These are phyloP conservation scores for Macrophomina pseudophaseolina DNA, from an alignment of 2,329 filamentous ascomycete species.

Conservation along the genomic window DNA sequence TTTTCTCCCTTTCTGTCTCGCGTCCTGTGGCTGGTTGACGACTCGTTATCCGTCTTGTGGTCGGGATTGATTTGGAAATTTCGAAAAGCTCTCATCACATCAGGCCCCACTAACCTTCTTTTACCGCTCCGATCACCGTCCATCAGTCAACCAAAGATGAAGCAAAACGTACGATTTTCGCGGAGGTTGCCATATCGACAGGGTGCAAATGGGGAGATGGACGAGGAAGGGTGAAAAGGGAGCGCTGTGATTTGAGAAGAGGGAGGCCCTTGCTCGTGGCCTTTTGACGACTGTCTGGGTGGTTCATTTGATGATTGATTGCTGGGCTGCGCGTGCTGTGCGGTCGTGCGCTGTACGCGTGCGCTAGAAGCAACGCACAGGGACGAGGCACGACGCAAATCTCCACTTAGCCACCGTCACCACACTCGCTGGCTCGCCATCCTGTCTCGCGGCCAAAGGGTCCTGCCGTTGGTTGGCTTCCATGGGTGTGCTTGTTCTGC, in stretches of 20 bases:
- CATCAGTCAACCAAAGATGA: background rate
- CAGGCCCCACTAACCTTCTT: conserved; percentile 23
- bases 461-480: background rate
- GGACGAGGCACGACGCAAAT: background rate
- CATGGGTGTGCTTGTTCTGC: background rate
- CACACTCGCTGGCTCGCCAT: background rate
- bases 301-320: background rate
- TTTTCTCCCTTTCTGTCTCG: background rate
- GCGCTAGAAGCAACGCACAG: background rate
- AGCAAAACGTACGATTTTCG: conserved; percentile 17
- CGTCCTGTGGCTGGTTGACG: background rate
- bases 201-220: background rate
- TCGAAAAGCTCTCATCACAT: background rate
- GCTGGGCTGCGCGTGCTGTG: background rate
- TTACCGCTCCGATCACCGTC: conserved; percentile 16
- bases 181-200: conserved; percentile 7
- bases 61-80: background rate
- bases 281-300: conserved; percentile 22
- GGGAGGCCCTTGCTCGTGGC: background rate
- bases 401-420: background rate
- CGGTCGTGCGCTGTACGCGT: background rate
- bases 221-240: background rate
- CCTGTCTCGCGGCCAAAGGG: background rate
- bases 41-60: background rate
- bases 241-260: background rate